Evolutionary conservation across 2,329 filamentous ascomycete species (phyloP).

Genomic region (Diaporthe vaccinii): DNA sequence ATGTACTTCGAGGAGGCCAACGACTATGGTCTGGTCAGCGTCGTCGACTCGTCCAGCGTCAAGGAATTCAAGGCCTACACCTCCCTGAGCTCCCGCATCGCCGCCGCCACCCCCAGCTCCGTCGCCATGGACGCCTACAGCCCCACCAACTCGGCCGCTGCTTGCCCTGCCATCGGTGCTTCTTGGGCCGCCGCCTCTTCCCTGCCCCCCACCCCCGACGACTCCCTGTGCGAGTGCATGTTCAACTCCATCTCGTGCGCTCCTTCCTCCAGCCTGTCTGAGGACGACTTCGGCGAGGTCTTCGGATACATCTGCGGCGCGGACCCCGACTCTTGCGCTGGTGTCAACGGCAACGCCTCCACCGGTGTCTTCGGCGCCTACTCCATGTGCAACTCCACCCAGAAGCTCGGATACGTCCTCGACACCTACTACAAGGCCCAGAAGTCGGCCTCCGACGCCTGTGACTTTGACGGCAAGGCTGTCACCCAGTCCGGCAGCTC

Average conservation of each 20-base stretch:
- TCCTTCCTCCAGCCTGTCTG: slow-evolving; percentile 69
- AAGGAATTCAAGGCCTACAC: slow-evolving; percentile 81
- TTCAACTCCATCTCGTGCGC: slow-evolving; percentile 78
- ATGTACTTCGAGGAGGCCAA: slow-evolving; percentile 97
- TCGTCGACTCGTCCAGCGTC: slow-evolving; percentile 69
- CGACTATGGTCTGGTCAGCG: slow-evolving; percentile 73
- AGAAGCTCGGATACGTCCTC: slow-evolving; percentile 81
- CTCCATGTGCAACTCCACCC: slow-evolving; percentile 78
- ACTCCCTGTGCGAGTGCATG: slow-evolving; percentile 86
- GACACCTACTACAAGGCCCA: slow-evolving; percentile 78
- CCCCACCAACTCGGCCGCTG: slow-evolving; percentile 77
- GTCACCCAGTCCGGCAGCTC: slow-evolving; percentile 56
- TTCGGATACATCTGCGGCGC: slow-evolving; percentile 81
- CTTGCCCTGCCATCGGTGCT: slow-evolving; percentile 76
- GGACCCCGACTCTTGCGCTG: slow-evolving; percentile 68
- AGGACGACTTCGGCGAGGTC: slow-evolving; percentile 73
- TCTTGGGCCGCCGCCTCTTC: slow-evolving; percentile 78
- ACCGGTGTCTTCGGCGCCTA: slow-evolving; percentile 81
- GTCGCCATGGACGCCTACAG: slow-evolving; percentile 78
- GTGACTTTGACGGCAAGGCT: slow-evolving; percentile 79
- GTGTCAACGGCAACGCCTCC: slow-evolving; percentile 76
- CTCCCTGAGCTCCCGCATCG: slow-evolving; percentile 78
- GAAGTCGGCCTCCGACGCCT: slow-evolving; percentile 69
- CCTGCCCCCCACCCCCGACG: slow-evolving; percentile 87
- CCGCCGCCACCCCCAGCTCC: slow-evolving; percentile 74